phyloP scores from a whole-genome alignment of 768 basidiomycete genomes.

The Pulveroboletus sp. region DNA sequence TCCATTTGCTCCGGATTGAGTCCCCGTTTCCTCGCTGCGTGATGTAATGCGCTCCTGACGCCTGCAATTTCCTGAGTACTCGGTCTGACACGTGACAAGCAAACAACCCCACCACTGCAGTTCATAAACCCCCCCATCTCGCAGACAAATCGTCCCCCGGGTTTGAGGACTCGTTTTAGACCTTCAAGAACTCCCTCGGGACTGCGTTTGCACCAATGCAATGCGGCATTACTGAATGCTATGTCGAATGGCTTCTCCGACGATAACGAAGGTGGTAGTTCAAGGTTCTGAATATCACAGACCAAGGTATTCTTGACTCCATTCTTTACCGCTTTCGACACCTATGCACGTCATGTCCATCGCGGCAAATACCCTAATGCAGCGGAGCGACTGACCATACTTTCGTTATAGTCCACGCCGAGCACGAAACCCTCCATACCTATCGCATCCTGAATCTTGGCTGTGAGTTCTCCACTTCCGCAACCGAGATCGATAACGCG shows the following conservation, averaged over 20 bases:
- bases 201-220: conserved; percentile 84
- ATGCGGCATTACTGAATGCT: conserved; percentile 72
- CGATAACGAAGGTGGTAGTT: conserved; percentile 28
- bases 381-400: conserved; percentile 53
- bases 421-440: conserved; percentile 49
- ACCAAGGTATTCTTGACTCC: conserved; percentile 46
- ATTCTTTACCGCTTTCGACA: conserved; percentile 45
- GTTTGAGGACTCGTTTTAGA: conserved; percentile 57
- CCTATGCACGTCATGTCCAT: conserved; percentile 32
- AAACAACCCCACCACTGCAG: conserved; percentile 45
- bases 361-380: neutral
- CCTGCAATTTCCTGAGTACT: conserved; percentile 38
- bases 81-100: neutral
- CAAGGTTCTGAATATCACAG: conserved; percentile 50
- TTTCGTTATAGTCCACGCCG: conserved; percentile 65
- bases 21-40: conserved; percentile 47
- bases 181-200: conserved; percentile 62
- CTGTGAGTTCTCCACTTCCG: conserved; percentile 75
- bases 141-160: conserved; percentile 65
- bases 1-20: conserved; percentile 57
- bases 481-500: conserved; percentile 75
- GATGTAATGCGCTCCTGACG: conserved; percentile 53
- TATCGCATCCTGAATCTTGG: conserved; percentile 52
- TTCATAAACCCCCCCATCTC: conserved; percentile 82
- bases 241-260: conserved; percentile 53